phyloP scores from a whole-genome alignment of 1,139 yeast species.

The Scheffersomyces lignicola region DNA sequence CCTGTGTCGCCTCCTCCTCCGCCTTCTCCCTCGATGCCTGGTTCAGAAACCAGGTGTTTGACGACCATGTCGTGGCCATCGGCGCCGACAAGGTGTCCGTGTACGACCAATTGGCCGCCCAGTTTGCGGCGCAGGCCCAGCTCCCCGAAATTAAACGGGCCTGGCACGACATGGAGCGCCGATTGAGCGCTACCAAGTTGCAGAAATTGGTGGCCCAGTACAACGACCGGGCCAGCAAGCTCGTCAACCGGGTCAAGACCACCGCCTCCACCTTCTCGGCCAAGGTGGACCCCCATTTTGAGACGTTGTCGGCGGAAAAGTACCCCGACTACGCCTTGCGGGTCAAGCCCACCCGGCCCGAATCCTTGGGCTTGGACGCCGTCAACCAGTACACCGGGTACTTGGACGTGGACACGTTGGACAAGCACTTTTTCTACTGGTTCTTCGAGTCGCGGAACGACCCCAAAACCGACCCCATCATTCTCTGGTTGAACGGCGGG shows the following conservation, averaged over 20 bases:
- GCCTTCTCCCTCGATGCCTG: conserved; percentile 6
- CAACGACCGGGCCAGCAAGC: conserved; percentile 9
- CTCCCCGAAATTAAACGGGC: conserved; percentile 12
- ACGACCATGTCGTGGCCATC: conserved; percentile 9
- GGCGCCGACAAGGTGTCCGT: conserved; percentile 8
- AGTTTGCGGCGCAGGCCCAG: conserved; percentile 9
- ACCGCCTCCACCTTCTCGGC: conserved; percentile 3
- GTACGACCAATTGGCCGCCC: conserved; percentile 8
- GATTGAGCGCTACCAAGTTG: conserved; percentile 18
- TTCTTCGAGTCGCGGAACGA: conserved; percentile 89
- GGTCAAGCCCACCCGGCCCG: conserved; percentile 42
- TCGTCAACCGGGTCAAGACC: conserved; percentile 9
- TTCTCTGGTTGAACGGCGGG: conserved; percentile 89
- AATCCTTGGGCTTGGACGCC: conserved; percentile 49
- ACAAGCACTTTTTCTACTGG: conserved; percentile 85
- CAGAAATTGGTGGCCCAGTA: conserved; percentile 20
- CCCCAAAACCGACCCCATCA: conserved; percentile 80
- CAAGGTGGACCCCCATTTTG: conserved; percentile 13
- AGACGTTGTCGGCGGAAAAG: conserved; percentile 21
- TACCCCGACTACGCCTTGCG: conserved; percentile 41
- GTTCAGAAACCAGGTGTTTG: conserved; percentile 3
- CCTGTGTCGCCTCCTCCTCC: conserved; percentile 5
- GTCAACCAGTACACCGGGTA: conserved; percentile 68
- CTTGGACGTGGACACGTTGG: conserved; percentile 53
- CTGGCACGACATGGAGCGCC: conserved; percentile 26